Evolutionary conservation across 1,284 basidiomycete species (phyloP), one percentile per base, ranked within the genome.

Genomic region (Pascua guehoae): DNA sequence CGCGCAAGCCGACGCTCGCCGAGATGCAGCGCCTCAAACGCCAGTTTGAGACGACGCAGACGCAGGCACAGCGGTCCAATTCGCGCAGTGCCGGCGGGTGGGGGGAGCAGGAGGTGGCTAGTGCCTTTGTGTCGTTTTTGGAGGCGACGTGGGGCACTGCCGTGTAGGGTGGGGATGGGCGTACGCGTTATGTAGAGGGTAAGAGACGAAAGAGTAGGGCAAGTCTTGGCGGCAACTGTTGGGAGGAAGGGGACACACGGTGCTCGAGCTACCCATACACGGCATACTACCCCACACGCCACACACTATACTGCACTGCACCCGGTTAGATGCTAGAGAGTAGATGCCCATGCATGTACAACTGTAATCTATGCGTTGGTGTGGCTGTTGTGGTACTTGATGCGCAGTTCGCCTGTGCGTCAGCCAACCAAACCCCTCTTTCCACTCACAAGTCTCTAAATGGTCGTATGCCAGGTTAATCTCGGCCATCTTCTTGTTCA

Each of bases 11-110:
- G 24, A 89, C 90, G 16, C 80, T 94, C 17, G 86, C 89, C 0
- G 90, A 93, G 76, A 79, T 95, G 53, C 90, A 93, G 71, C 81
- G 92, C 32, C 79, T 88, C 50, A 95, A 94, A 72, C 81, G 92
- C 47, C 90, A 93, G 69, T 96, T 93, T 69, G 87, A 94, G 40
- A 84, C 83, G 1, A 82, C 88, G 41, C 90, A 94, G 73, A 89
- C 88, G 69, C 90, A 89, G 66, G 89, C 88, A n/a, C 86, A 91
- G 60, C 88, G 86, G 9, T 82, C 88, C 5, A 88, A 88, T 16
- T 86, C 87, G n/a, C 86, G 84, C 12, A 89, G 90, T 63, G 88
- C 86, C 54, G 88, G 88, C 0, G 85, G 86, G 62, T 92, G 89
- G 87, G 82, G 81, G 52, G 88, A 88, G 70, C 81, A 82, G 58